Conservation (phyloP, 169 alveolate species). For the Plasmodium ovale region DNA sequence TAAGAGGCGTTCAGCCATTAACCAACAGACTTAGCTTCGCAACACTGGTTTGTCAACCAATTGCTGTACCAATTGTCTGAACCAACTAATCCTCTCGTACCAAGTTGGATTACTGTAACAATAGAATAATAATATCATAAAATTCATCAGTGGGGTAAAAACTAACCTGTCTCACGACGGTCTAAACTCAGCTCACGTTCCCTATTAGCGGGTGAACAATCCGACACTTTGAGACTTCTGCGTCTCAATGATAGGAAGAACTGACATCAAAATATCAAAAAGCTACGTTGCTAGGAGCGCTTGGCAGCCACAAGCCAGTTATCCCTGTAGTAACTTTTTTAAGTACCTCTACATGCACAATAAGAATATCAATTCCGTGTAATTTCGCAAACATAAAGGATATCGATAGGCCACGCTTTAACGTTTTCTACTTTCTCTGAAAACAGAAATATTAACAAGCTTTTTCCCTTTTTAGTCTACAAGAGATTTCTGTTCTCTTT, state of each 20-base stretch:
- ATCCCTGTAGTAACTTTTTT: slow-evolving; percentile 77
- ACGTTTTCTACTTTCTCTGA: slow-evolving; percentile 92
- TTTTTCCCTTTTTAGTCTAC: slow-evolving; percentile 94
- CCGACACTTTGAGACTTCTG: slow-evolving; percentile 88
- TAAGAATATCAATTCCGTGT: slow-evolving; percentile 10
- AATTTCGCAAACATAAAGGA: slow-evolving; percentile 31
- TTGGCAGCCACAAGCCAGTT: slow-evolving; percentile 93
- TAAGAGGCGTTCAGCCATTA: slow-evolving; percentile 92
- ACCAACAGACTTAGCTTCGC: slow-evolving; percentile 92
- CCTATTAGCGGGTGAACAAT: slow-evolving; percentile 85
- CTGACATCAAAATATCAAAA: slow-evolving; percentile 89
- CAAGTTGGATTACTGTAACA: slow-evolving; percentile 82
- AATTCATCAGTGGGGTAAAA: slow-evolving; percentile 92
- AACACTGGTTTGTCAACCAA: slow-evolving; percentile 90
- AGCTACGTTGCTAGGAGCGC: slow-evolving; percentile 95
- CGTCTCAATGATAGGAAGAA: slow-evolving; percentile 87
- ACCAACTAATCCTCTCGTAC: slow-evolving; percentile 88
- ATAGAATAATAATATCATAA: slow-evolving; percentile 38
- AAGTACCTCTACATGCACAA: slow-evolving; percentile 48
- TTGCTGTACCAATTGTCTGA: slow-evolving; percentile 87
- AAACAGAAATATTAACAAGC: slow-evolving; percentile 93
- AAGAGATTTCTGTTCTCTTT: slow-evolving; percentile 94
- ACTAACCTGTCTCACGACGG: slow-evolving; percentile 96
- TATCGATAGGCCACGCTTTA: slow-evolving; percentile 92
- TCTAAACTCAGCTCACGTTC: slow-evolving; percentile 88